A percentile compares a stretch with the other conserved stretches of the same genome.
Evolutionary conservation across 169 alveolate species (phyloP).

Genomic region (Miamiensis avidus): DNA sequence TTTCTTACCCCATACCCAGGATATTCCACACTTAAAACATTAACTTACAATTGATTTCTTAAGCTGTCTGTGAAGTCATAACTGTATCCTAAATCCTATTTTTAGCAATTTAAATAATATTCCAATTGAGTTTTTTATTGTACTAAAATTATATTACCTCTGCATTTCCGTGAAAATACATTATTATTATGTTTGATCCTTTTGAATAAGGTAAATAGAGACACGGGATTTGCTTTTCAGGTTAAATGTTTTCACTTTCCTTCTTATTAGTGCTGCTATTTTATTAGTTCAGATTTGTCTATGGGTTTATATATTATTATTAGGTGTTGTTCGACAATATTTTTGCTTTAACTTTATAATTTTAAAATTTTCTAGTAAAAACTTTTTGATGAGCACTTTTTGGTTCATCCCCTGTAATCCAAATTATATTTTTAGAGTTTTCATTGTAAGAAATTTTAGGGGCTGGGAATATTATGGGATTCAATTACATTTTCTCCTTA

Average conservation of each 20-base stretch:
- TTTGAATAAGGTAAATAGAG: neutral
- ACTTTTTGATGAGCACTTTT: too few species aligned
- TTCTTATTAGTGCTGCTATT: neutral
- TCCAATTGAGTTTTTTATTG: too few species aligned
- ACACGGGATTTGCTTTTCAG: neutral
- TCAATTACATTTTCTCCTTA: conserved; percentile 74
- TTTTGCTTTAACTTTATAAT: neutral
- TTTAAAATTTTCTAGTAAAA: neutral
- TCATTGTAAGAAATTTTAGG: conserved; percentile 60
- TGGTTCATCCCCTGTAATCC: conserved; percentile 17
- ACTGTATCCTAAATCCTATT: neutral
- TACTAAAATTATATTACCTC: neutral
- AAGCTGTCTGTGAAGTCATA: neutral
- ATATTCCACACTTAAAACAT: neutral
- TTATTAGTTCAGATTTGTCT: neutral
- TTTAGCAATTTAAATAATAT: too few species aligned
- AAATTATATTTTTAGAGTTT: conserved; percentile 58
- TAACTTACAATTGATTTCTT: neutral
- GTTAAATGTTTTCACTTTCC: neutral
- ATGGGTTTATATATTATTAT: too few species aligned
- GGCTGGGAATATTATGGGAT: conserved; percentile 75
- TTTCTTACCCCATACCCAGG: neutral
- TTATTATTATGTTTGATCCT: neutral
- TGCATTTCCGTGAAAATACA: neutral
- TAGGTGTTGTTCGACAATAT: too few species aligned